Percentiles rank a stretch among this genome's conserved stretches.
phyloP scores from a whole-genome alignment of 768 basidiomycete genomes.

The Suillus brevipes region DNA sequence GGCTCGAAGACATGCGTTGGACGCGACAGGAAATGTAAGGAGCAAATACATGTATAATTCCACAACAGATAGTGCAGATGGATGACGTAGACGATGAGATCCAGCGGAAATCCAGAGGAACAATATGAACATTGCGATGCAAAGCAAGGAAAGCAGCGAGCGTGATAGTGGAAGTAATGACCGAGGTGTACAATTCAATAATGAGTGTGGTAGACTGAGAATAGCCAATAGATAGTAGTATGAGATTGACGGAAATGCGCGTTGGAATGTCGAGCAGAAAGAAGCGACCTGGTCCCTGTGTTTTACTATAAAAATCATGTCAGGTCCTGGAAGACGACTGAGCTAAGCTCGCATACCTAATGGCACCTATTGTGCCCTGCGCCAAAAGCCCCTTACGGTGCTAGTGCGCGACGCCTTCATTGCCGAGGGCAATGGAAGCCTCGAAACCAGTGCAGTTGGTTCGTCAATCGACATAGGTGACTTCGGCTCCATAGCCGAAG shows the following conservation, averaged over 20 bases:
- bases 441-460: slow-evolving; percentile 14
- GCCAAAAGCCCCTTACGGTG: slow-evolving; percentile 36
- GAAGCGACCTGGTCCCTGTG: neutral
- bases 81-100: slow-evolving; percentile 16
- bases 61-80: slow-evolving; percentile 23
- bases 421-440: slow-evolving; percentile 26
- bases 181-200: slow-evolving; percentile 1
- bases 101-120: slow-evolving; percentile 18
- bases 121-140: slow-evolving; percentile 3
- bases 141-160: slow-evolving; percentile 13
- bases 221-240: slow-evolving; percentile 9
- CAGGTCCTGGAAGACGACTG: slow-evolving; percentile 4
- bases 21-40: slow-evolving; percentile 3
- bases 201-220: slow-evolving; percentile 5
- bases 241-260: neutral
- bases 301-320: neutral
- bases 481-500: neutral
- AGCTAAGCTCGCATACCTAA: slow-evolving; percentile 12
- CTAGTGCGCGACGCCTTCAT: slow-evolving; percentile 21
- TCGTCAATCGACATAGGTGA: slow-evolving; percentile 3
- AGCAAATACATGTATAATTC: slow-evolving; percentile 34
- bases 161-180: slow-evolving; percentile 10
- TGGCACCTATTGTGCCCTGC: slow-evolving; percentile 18
- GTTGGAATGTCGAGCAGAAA: neutral
- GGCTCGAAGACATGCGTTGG: neutral